Conservation (phyloP, 2,329 filamentous ascomycete species). For the Microcyclospora pomicola region DNA sequence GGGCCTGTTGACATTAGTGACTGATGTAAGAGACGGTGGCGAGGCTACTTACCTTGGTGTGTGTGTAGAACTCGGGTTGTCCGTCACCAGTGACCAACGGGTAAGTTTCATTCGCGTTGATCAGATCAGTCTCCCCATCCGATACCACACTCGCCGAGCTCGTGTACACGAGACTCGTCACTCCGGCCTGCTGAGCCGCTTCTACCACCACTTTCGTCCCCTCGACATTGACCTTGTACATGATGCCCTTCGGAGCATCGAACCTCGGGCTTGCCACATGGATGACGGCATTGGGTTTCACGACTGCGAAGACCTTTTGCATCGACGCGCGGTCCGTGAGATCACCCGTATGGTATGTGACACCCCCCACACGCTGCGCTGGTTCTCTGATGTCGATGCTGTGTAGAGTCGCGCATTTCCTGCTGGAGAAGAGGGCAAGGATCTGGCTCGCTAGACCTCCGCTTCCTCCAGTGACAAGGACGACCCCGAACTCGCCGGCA, state of each 20-base stretch:
- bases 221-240: slow-evolving; percentile 35
- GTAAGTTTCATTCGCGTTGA: slow-evolving; percentile 33
- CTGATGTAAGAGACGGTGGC: slow-evolving; percentile 11
- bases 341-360: slow-evolving; percentile 34
- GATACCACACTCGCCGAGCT: slow-evolving; percentile 25
- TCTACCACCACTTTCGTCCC: slow-evolving; percentile 33
- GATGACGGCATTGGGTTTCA: slow-evolving; percentile 31
- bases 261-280: slow-evolving; percentile 33
- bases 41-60: no score
- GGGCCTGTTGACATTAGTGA: slow-evolving; percentile 33
- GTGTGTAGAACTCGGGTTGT: slow-evolving; percentile 23
- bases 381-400: slow-evolving; percentile 31
- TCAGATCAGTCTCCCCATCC: slow-evolving; percentile 25
- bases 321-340: slow-evolving; percentile 30
- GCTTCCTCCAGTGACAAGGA: slow-evolving; percentile 34
- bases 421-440: slow-evolving; percentile 27
- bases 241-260: slow-evolving; percentile 21
- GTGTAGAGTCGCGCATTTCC: slow-evolving; percentile 27
- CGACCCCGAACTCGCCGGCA: slow-evolving; percentile 22
- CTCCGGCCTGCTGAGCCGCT: slow-evolving; percentile 29
- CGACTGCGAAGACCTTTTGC: slow-evolving; percentile 24
- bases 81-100: slow-evolving; percentile 26
- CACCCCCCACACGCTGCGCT: slow-evolving; percentile 24
- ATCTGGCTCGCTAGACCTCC: slow-evolving; percentile 36
- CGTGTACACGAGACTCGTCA: slow-evolving; percentile 36